Conservation (phyloP, 129 eudicot species). For the Calendula officinalis region DNA sequence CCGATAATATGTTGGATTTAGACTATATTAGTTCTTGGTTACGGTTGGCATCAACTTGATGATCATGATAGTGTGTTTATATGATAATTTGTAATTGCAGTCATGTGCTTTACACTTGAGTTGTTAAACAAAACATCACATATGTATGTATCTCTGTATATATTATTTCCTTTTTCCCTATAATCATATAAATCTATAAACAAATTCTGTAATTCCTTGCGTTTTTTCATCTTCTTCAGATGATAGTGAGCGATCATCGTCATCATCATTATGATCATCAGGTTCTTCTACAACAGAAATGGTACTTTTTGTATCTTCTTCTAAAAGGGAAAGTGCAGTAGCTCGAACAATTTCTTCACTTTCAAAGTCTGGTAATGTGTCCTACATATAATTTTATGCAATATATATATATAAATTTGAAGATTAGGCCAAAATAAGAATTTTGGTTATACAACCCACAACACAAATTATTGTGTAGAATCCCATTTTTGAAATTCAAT, state of each 20-base stretch:
- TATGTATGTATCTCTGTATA: constrained; percentile 10
- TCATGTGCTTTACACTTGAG: constrained; percentile 2
- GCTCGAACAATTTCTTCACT: constrained; percentile 87
- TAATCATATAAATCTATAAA: constrained; percentile 24
- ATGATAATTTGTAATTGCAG: constrained; percentile 31
- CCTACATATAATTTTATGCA: constrained; percentile 40
- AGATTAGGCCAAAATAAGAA: constrained; percentile 36
- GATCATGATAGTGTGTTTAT: constrained; percentile 27
- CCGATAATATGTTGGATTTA: not conserved
- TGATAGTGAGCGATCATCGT: constrained; percentile 44
- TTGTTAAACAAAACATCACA: constrained; percentile 8
- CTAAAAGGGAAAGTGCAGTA: constrained; percentile 88
- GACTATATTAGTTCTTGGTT: constrained; percentile 14
- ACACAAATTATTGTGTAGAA: constrained; percentile 1
- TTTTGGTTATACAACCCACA: constrained; percentile 92
- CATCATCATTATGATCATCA: constrained; percentile 1
- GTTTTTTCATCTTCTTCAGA: constrained; percentile 52
- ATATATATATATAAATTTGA: not conserved
- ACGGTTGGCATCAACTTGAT: constrained; percentile 25
- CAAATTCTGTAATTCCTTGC: constrained; percentile 38
- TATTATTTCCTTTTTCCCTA: constrained; percentile 11
- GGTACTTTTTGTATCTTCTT: constrained; percentile 57
- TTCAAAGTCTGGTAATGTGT: constrained; percentile 64
- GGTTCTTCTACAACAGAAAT: constrained; percentile 31
- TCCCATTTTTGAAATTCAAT: no score